phyloP scores from a whole-genome alignment of 139 green algal species.

The Desmodesmus armatus region DNA sequence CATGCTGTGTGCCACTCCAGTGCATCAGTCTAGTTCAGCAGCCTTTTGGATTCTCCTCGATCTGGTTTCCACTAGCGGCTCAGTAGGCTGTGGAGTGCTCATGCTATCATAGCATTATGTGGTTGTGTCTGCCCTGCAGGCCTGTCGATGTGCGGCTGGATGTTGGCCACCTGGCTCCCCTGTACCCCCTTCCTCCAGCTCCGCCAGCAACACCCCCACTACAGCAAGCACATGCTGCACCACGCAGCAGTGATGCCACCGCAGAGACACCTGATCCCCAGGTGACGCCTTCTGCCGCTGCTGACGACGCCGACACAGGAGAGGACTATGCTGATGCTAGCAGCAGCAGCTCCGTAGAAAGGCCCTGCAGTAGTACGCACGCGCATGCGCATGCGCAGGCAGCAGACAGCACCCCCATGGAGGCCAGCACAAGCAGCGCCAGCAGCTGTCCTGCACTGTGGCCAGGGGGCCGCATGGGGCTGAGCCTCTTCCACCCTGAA shows the following conservation, averaged over 20 bases:
- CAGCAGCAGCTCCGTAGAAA: slow-evolving; percentile 25
- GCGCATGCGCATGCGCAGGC: no score
- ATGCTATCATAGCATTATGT: background rate
- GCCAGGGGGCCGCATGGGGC: slow-evolving; percentile 17
- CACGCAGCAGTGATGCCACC: no score
- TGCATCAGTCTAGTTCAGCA: no score
- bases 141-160: slow-evolving; percentile 49
- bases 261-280: no score
- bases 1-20: background rate
- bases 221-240: background rate
- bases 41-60: no score
- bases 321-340: no score
- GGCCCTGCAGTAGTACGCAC: background rate
- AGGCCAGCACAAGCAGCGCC: slow-evolving; percentile 10
- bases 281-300: no score
- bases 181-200: slow-evolving; percentile 13
- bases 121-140: slow-evolving; percentile 19
- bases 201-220: background rate
- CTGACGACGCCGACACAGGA: no score
- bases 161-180: slow-evolving; percentile 22
- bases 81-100: no score
- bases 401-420: slow-evolving; percentile 9
- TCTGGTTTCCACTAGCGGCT: no score
- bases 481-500: slow-evolving; percentile 44
- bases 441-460: background rate